Evolutionary conservation across 352 stramenopile species (phyloP).

Genomic region (Globisporangium abappressorium): DNA sequence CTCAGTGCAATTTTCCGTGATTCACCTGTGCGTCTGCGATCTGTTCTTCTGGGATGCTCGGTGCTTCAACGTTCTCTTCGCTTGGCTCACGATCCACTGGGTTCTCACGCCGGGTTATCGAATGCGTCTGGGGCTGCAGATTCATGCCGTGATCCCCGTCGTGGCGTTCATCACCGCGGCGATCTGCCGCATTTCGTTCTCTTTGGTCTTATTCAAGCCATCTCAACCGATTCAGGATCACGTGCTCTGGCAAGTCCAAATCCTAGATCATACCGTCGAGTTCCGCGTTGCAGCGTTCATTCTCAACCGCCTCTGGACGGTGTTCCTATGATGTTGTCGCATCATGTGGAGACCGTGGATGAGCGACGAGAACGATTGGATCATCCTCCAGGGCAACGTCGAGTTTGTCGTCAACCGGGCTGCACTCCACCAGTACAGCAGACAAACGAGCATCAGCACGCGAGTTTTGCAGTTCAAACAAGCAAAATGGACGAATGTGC

Average conservation of each 20-base stretch:
- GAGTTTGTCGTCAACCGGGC: constrained; percentile 8
- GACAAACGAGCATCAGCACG: neutral
- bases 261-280: neutral
- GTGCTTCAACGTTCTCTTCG: constrained; percentile 8
- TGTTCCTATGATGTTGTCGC: constrained; percentile 1
- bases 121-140: constrained; percentile 6
- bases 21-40: constrained; percentile 23
- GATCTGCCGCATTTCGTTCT: constrained; percentile 1
- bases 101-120: constrained; percentile 21
- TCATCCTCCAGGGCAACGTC: constrained; percentile 11
- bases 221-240: neutral
- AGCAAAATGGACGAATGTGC: neutral
- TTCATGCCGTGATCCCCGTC: neutral
- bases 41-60: constrained; percentile 22
- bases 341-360: neutral
- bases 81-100: constrained; percentile 22
- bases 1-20: constrained; percentile 23
- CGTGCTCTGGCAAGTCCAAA: neutral
- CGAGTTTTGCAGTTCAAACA: neutral
- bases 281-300: constrained; percentile 8
- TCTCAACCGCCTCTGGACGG: constrained; percentile 4
- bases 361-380: neutral
- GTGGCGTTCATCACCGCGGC: constrained; percentile 1
- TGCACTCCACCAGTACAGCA: neutral
- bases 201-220: constrained; percentile 4